Evolutionary conservation across 345 rosid species (phyloP).

Genomic region (Salix suchowensis): DNA sequence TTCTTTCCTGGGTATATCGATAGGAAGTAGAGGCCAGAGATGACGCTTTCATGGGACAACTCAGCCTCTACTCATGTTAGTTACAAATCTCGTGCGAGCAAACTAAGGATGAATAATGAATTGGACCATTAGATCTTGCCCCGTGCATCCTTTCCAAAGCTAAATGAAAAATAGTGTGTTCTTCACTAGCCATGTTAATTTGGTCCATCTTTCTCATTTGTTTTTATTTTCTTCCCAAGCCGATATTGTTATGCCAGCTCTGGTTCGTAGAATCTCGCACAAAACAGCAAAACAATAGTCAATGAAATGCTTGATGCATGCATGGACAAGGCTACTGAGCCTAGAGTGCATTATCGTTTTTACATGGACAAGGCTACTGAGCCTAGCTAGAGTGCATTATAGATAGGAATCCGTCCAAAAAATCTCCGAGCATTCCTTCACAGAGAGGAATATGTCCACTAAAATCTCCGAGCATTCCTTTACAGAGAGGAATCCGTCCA

Average conservation of each 20-base stretch:
- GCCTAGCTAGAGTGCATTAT: too few relatives aligned
- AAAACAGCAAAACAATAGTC: conserved; percentile 29
- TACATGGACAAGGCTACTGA: neutral
- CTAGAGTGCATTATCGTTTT: too few relatives aligned
- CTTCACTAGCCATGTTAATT: neutral
- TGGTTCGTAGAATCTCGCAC: neutral
- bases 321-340: neutral
- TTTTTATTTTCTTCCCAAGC: neutral
- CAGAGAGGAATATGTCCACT: too few relatives aligned
- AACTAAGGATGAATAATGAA: neutral
- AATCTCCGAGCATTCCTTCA: too few relatives aligned
- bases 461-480: too few relatives aligned
- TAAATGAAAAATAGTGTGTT: too few relatives aligned
- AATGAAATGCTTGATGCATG: neutral
- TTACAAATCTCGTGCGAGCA: too few relatives aligned
- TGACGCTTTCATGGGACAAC: neutral
- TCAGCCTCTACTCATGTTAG: neutral
- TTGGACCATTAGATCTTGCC: too few relatives aligned
- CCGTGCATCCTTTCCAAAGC: neutral
- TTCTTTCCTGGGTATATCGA: neutral
- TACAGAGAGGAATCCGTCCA: too few relatives aligned
- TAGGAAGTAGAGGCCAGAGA: neutral
- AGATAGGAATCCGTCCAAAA: too few relatives aligned
- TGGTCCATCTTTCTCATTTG: neutral
- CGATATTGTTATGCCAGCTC: too few relatives aligned